A percentile compares a stretch with the other conserved stretches of the same genome.
Conservation (phyloP, 345 rosid species). For the Nasturtium officinale region DNA sequence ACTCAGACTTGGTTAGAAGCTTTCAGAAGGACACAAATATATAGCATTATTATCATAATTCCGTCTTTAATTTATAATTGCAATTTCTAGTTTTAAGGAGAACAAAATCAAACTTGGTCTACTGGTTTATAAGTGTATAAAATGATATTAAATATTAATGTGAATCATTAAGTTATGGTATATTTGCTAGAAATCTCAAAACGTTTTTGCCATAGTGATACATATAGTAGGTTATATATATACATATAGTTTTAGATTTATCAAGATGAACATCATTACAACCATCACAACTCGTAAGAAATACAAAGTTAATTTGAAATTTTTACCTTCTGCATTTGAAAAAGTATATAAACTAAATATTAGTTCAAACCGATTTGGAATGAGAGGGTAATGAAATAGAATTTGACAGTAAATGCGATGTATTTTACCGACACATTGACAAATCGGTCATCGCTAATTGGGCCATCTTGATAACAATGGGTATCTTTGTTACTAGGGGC, state of each 20-base stretch:
- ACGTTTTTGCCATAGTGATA: not conserved
- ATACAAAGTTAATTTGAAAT: not conserved
- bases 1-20: constrained; percentile 42
- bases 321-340: not conserved
- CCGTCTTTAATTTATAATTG: constrained; percentile 17
- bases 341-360: no score
- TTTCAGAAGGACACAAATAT: not conserved
- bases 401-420: not conserved
- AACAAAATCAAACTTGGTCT: not conserved
- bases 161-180: not conserved
- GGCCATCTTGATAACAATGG: not conserved
- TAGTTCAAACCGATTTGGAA: not conserved
- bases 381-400: not conserved
- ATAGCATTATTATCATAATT: constrained; percentile 3
- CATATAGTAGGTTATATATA: not conserved
- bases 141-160: not conserved
- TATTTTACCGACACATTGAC: not conserved
- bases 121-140: constrained; percentile 11
- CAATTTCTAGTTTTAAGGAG: constrained; percentile 14
- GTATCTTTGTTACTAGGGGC: not conserved
- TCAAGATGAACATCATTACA: not conserved
- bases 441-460: not conserved
- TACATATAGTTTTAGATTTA: not conserved
- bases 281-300: not conserved
- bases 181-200: not conserved